phyloP scores from a whole-genome alignment of 306 rosid genomes.

The Medicago arabica region DNA sequence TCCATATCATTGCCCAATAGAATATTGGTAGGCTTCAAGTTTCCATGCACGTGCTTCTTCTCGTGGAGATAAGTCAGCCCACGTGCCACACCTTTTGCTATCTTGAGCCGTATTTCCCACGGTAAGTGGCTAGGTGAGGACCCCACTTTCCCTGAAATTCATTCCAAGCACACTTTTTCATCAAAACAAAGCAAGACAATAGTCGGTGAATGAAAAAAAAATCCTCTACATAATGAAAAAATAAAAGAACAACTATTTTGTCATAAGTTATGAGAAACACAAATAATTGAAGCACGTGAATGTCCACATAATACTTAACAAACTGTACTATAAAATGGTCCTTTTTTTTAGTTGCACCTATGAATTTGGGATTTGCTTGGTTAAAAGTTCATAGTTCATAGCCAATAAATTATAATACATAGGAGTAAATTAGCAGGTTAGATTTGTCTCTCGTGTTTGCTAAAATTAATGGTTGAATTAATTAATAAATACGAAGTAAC shows the following conservation, averaged over 20 bases:
- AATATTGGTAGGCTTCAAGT: slow-evolving; percentile 87
- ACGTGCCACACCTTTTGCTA: slow-evolving; percentile 94
- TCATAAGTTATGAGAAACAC: not conserved
- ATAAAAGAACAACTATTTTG: not conserved
- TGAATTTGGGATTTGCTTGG: no score
- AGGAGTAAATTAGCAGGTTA: no score
- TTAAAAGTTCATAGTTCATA: no score
- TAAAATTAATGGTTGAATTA: no score
- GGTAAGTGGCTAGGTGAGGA: slow-evolving; percentile 97
- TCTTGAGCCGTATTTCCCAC: slow-evolving; percentile 84
- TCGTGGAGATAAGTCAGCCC: slow-evolving; percentile 91
- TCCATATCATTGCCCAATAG: slow-evolving; percentile 78
- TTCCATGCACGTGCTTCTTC: slow-evolving; percentile 96
- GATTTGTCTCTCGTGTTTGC: no score
- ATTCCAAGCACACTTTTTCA: slow-evolving; percentile 1
- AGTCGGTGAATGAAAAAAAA: slow-evolving; percentile 30
- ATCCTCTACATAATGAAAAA: not conserved
- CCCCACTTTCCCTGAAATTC: slow-evolving; percentile 79
- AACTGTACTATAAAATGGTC: no score
- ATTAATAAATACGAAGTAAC: no score
- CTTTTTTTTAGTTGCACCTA: no score
- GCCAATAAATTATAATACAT: no score
- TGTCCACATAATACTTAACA: no score
- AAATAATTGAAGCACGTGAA: not conserved
- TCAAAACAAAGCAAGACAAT: slow-evolving; percentile 5